A percentile compares a stretch with the other conserved stretches of the same genome.
Evolutionary conservation across 2,329 filamentous ascomycete species (phyloP).

Genomic region (Dactylellina haptotyla): DNA sequence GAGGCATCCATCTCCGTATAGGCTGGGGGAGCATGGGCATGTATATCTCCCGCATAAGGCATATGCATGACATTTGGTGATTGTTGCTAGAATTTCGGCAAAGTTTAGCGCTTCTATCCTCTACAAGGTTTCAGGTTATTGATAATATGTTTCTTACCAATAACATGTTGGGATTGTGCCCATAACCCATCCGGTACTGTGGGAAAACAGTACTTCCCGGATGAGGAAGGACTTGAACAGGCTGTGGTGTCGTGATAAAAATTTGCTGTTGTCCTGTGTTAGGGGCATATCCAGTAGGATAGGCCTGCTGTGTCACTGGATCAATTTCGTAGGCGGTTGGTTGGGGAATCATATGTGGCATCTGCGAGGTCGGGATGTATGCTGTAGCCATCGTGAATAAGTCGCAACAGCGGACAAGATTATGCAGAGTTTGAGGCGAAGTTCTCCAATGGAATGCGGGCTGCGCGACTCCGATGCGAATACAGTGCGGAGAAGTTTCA

Average conservation of each 20-base stretch:
- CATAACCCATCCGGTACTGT: constrained; percentile 6
- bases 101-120: not conserved
- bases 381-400: constrained; percentile 22
- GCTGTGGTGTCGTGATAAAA: constrained; percentile 27
- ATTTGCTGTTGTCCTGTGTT: constrained; percentile 19
- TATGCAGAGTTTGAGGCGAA: constrained; percentile 3
- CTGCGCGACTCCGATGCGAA: constrained; percentile 11
- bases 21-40: constrained; percentile 27
- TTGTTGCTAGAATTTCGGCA: not conserved
- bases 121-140: not conserved
- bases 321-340: constrained; percentile 20
- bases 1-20: constrained; percentile 32
- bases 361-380: constrained; percentile 18
- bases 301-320: constrained; percentile 18
- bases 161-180: not conserved
- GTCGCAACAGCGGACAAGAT: not conserved
- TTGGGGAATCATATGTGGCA: constrained; percentile 20
- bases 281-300: constrained; percentile 14
- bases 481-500: constrained; percentile 4
- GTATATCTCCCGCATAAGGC: constrained; percentile 24
- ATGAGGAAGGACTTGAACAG: constrained; percentile 13
- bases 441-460: not conserved
- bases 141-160: constrained; percentile 14
- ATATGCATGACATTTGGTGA: constrained; percentile 10
- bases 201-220: not conserved